A percentile compares a stretch with the other conserved stretches of the same genome.
Evolutionary conservation across 768 basidiomycete genomes (phyloP).

Genomic region (Auriscalpium microsporum): DNA sequence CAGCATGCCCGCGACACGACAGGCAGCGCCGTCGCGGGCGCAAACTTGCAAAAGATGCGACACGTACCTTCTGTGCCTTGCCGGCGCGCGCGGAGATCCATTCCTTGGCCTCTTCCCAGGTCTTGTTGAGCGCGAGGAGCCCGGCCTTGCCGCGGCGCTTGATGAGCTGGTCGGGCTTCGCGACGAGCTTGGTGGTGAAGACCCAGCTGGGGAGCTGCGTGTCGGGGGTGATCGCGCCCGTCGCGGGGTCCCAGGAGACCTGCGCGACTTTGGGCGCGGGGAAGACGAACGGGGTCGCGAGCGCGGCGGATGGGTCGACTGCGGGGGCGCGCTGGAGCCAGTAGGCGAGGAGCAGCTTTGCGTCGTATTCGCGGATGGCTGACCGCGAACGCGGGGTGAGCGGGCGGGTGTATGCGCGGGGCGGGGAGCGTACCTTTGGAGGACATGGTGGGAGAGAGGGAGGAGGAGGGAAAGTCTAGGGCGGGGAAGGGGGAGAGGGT

Average conservation of each 20-base stretch:
- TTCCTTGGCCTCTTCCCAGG: slow-evolving; percentile 75
- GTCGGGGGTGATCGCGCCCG: slow-evolving; percentile 52
- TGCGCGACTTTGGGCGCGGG: slow-evolving; percentile 77
- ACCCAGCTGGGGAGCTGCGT: slow-evolving; percentile 71
- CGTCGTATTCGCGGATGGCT: slow-evolving; percentile 97
- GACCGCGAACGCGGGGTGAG: slow-evolving; percentile 1
- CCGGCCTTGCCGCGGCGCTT: slow-evolving; percentile 99
- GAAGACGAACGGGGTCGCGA: slow-evolving; percentile 50
- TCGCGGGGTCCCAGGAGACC: slow-evolving; percentile 72
- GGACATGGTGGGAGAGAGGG: slow-evolving; percentile 8
- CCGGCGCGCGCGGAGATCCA: slow-evolving; percentile 89
- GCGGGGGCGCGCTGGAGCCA: slow-evolving; percentile 90
- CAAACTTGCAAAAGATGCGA: slow-evolving; percentile 4
- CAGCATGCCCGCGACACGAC: background rate
- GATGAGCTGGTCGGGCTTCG: slow-evolving; percentile 97
- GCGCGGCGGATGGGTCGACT: slow-evolving; percentile 53
- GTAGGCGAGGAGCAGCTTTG: slow-evolving; percentile 94
- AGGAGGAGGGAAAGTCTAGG: background rate
- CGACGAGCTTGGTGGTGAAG: slow-evolving; percentile 80
- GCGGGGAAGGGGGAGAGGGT: background rate
- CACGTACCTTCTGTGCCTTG: slow-evolving; percentile 77
- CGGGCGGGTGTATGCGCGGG: background rate
- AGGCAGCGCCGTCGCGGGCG: background rate
- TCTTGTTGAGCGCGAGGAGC: slow-evolving; percentile 88
- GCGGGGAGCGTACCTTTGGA: slow-evolving; percentile 9